Percentiles rank a stretch among this genome's conserved stretches.
Conservation (phyloP, 1,139 yeast genomes). For the Yamadazyma friedrichii region DNA sequence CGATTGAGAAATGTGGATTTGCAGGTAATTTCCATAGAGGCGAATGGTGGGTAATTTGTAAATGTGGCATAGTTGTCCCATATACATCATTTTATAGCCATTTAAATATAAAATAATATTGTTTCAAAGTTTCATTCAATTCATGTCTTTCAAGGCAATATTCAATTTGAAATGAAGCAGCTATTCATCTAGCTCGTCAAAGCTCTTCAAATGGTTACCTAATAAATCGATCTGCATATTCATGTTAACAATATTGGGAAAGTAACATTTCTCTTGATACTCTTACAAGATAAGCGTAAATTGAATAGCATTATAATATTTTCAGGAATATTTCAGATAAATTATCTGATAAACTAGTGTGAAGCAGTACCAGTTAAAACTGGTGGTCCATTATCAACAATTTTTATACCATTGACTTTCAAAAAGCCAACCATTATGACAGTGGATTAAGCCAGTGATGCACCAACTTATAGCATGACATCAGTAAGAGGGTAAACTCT, state of each 20-base stretch:
- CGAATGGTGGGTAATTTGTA: too few relatives aligned
- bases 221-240: conserved; percentile 40
- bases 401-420: conserved; percentile 28
- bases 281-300: conserved; percentile 32
- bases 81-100: too few relatives aligned
- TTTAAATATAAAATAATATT: conserved; percentile 18
- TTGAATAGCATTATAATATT: conserved; percentile 32
- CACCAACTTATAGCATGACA: background rate
- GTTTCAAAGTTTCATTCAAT: conserved; percentile 33
- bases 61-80: too few relatives aligned
- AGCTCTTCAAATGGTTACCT: conserved; percentile 39
- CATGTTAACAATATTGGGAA: conserved; percentile 38
- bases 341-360: conserved; percentile 28
- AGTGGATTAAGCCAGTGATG: background rate
- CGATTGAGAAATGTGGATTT: too few relatives aligned
- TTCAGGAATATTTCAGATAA: conserved; percentile 35
- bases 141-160: conserved; percentile 38
- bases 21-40: too few relatives aligned
- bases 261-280: conserved; percentile 40
- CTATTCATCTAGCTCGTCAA: conserved; percentile 45
- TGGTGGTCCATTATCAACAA: conserved; percentile 30
- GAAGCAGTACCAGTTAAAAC: conserved; percentile 37
- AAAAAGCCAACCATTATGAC: conserved; percentile 5
- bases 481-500: too few relatives aligned
- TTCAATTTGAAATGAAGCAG: conserved; percentile 46